These are phyloP conservation scores for Leersia perrieri DNA, from an alignment of 176 grass and related monocot species.

Conservation along the genomic window DNA sequence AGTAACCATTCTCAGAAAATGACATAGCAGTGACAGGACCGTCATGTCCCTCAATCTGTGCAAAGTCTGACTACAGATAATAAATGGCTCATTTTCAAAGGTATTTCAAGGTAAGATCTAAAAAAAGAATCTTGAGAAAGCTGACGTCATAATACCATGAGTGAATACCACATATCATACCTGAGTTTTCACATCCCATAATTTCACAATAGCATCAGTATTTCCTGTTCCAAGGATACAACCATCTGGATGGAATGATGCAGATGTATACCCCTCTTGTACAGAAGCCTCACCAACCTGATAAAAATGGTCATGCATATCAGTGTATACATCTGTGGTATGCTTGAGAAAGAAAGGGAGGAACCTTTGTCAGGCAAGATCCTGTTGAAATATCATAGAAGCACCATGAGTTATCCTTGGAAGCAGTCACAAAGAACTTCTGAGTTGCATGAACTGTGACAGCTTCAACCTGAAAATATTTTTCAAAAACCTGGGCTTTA, in stretches of 20 bases:
- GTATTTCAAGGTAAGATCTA: slow-evolving; percentile 31
- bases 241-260: slow-evolving; percentile 91
- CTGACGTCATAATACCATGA: too few species aligned
- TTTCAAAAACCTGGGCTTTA: too few species aligned
- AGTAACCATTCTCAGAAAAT: slow-evolving; percentile 99
- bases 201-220: slow-evolving; percentile 75
- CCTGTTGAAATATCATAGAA: slow-evolving; percentile 93
- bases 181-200: slow-evolving; percentile 98
- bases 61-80: slow-evolving; percentile 65
- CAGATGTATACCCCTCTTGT: slow-evolving; percentile 86
- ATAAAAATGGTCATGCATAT: too few species aligned
- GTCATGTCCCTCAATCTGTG: slow-evolving; percentile 78
- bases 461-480: slow-evolving; percentile 83
- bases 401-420: slow-evolving; percentile 96
- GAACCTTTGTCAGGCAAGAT: slow-evolving; percentile 86
- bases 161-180: slow-evolving; percentile 28
- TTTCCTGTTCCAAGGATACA: slow-evolving; percentile 96
- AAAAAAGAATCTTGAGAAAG: slow-evolving; percentile 19
- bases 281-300: slow-evolving; percentile 69
- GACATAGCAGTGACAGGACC: slow-evolving; percentile 92
- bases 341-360: background rate
- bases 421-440: slow-evolving; percentile 85
- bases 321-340: too few species aligned
- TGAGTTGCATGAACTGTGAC: slow-evolving; percentile 91
- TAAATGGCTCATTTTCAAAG: slow-evolving; percentile 23